A percentile compares a stretch with the other conserved stretches of the same genome.
phyloP scores from a whole-genome alignment of 1,284 basidiomycete genomes.

The Irpex lacteus region DNA sequence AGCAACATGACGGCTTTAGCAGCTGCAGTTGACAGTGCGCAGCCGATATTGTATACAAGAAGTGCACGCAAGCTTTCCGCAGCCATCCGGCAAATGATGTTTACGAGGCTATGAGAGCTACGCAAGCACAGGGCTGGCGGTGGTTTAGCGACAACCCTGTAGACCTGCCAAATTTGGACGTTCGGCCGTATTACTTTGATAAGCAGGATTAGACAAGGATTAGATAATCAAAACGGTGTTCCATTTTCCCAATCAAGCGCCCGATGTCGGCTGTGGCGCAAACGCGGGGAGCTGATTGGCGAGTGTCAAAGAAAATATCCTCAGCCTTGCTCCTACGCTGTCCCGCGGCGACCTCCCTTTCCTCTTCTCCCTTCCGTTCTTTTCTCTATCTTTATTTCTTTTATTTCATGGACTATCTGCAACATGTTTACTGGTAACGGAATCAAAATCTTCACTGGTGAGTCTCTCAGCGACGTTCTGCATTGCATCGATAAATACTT shows the following conservation, averaged over 20 bases:
- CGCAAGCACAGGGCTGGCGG: neutral
- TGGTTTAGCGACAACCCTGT: neutral
- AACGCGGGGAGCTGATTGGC: neutral
- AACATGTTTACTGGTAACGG: constrained; percentile 76
- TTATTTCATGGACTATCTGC: constrained; percentile 26
- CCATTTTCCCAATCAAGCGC: neutral
- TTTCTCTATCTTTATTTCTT: constrained; percentile 21
- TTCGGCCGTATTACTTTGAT: too few species aligned
- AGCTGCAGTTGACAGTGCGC: neutral
- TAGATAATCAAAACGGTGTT: neutral
- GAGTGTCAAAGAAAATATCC: constrained; percentile 13
- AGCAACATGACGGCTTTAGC: neutral
- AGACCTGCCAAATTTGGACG: neutral
- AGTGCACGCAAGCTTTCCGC: neutral
- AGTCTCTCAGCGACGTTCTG: constrained; percentile 26
- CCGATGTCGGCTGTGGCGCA: neutral
- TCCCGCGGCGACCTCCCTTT: constrained; percentile 15
- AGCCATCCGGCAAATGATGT: too few species aligned
- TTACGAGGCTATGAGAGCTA: too few species aligned
- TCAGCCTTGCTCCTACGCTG: constrained; percentile 1
- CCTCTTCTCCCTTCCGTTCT: constrained; percentile 18
- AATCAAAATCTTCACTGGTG: constrained; percentile 92
- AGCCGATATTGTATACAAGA: neutral
- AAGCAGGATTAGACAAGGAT: neutral
- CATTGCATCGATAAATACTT: constrained; percentile 8